phyloP scores from a whole-genome alignment of 1,284 basidiomycete genomes.

The Trametes hirsuta region DNA sequence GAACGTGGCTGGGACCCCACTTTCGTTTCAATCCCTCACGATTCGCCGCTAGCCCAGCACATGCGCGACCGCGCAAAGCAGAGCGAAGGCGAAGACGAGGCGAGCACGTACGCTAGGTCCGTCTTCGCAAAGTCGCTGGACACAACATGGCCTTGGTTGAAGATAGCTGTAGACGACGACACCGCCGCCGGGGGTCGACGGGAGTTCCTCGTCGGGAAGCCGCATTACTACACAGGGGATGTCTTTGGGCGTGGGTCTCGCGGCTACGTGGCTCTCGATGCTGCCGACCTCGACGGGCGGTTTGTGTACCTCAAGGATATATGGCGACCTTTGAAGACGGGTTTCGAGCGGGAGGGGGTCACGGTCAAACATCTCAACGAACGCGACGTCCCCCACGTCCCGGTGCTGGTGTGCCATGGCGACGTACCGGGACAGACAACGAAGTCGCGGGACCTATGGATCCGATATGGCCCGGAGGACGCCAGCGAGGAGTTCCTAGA shows the following conservation, averaged over 20 bases:
- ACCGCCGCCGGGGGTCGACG: neutral
- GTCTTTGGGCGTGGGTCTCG: slow-evolving; percentile 8
- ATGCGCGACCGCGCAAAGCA: neutral
- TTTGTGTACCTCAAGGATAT: slow-evolving; percentile 15
- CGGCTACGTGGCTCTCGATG: slow-evolving; percentile 11
- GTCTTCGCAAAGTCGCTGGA: slow-evolving; percentile 1
- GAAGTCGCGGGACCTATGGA: neutral
- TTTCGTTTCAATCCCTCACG: neutral
- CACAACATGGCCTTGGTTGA: slow-evolving; percentile 11
- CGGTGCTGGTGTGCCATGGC: slow-evolving; percentile 10
- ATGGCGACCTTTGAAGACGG: slow-evolving; percentile 6
- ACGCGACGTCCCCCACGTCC: neutral
- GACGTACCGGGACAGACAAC: neutral
- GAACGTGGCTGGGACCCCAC: slow-evolving; percentile 15
- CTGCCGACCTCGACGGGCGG: neutral
- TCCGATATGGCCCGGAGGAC: neutral
- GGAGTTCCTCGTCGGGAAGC: slow-evolving; percentile 4
- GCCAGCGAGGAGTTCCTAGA: too few species aligned
- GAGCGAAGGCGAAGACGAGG: neutral
- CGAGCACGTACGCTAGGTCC: neutral
- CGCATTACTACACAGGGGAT: slow-evolving; percentile 2
- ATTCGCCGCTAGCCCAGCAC: neutral
- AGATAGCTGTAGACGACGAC: neutral
- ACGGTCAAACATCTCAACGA: neutral
- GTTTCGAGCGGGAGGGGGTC: slow-evolving; percentile 6